Conservation (phyloP, 306 rosid species). For the Cicer yamashitae region DNA sequence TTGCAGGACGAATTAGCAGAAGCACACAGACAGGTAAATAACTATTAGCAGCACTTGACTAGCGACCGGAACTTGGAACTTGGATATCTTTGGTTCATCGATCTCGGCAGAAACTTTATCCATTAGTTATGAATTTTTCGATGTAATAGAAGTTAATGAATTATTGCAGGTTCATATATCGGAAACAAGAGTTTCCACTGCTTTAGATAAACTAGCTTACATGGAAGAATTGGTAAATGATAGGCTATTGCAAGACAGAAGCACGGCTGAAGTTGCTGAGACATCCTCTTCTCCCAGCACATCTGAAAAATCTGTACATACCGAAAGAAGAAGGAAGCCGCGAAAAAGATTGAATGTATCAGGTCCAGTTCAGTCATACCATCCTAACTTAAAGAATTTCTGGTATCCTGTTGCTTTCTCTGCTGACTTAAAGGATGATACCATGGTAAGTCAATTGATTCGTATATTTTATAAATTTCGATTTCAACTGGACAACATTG, state of each 20-base stretch:
- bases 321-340: constrained; percentile 46
- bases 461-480: background rate
- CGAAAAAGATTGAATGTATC: constrained; percentile 79
- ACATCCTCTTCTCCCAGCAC: constrained; percentile 65
- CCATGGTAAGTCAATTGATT: constrained; percentile 67
- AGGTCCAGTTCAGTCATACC: constrained; percentile 89
- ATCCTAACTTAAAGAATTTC: constrained; percentile 89
- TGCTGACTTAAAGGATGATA: constrained; percentile 74
- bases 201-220: constrained; percentile 94
- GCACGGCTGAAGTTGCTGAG: constrained; percentile 54
- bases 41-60: constrained; percentile 16
- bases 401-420: constrained; percentile 98
- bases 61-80: constrained; percentile 28
- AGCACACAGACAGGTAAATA: constrained; percentile 85
- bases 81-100: constrained; percentile 4
- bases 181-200: constrained; percentile 90
- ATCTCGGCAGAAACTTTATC: constrained; percentile 3
- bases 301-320: constrained; percentile 52
- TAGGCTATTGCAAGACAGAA: constrained; percentile 69
- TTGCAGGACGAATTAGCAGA: constrained; percentile 82
- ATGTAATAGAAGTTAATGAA: constrained; percentile 44
- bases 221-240: constrained; percentile 97
- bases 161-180: constrained; percentile 88
- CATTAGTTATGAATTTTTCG: background rate
- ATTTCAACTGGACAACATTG: no score